Base-by-base conservation (phyloP, 768 basidiomycete species). In the Lactifluus pinguis region DNA sequence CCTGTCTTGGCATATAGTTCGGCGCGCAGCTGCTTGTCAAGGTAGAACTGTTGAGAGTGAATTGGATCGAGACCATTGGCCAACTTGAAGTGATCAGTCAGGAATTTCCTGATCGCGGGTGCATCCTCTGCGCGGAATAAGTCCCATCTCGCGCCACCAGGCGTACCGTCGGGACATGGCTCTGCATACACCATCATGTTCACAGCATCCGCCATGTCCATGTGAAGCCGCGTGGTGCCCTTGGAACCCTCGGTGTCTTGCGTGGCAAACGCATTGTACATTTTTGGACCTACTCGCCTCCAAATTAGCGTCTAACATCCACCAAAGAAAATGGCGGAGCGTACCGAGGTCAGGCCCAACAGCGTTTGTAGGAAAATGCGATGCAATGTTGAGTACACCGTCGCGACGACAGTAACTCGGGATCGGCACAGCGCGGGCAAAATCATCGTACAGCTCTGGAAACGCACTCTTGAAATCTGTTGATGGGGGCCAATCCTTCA, bases 151-250 rank as follows among this genome's bases (percentile, higher is more conserved):
- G 95, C 95, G 66, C 81, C 84, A 3, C 94, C 95, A 4, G 79
- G 79, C 41, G 72, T 69, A 8, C 80, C 79, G 25, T 86, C 84
- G 29, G 86, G 79, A 25, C 68, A 73, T 8, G 76, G 71, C 50
- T 78, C 76, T 15, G 92, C 82, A 69, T 83, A 83, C 1, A 90
- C 66, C 89, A 97, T 90, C 62, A 98, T 80, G 70, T 98, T 98
- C 62, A 97, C 75, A 5, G 95, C 94, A 67, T 94, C 93, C 0
- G 89, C 89, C 83, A 94, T 91, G 72, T 92, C 92, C 90, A 95
- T 92, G 67, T 97, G 95, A 53, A 97, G 73, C 59, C 90, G 78
- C 10, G 94, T 97, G 21, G 90, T 85, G 2, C 94, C 93, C 67
- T 88, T 86, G 68, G 84, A 88, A 4, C 87, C 87, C 34, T 76